Percentiles rank a stretch among this genome's conserved stretches.
phyloP scores from a whole-genome alignment of 2,329 filamentous ascomycete species.

The Nigrospora osmanthi region DNA sequence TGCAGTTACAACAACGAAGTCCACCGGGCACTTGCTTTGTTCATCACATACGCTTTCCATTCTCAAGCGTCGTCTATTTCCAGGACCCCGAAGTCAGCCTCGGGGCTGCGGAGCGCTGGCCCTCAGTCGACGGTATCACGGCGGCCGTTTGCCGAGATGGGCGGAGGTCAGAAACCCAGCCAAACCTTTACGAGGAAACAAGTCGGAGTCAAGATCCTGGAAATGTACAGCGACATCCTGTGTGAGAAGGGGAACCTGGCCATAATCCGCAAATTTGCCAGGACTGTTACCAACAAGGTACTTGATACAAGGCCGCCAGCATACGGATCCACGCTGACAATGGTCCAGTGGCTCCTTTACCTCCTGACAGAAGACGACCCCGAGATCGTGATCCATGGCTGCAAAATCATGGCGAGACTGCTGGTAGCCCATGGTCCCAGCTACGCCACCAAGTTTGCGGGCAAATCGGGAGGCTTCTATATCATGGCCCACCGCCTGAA shows the following conservation, averaged over 20 bases:
- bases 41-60: conserved; percentile 88
- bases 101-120: conserved; percentile 28
- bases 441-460: conserved; percentile 78
- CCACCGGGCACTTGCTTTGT: conserved; percentile 78
- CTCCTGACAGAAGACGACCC: conserved; percentile 80
- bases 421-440: conserved; percentile 72
- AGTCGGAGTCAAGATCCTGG: conserved; percentile 66
- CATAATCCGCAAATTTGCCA: conserved; percentile 80
- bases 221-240: conserved; percentile 69
- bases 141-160: conserved; percentile 27
- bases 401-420: conserved; percentile 76
- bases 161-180: conserved; percentile 20
- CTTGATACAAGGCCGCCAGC: conserved; percentile 18
- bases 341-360: conserved; percentile 74
- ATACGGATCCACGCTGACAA: conserved; percentile 22
- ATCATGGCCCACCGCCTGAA: conserved; percentile 78
- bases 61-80: conserved; percentile 37
- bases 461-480: conserved; percentile 78
- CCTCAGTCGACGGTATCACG: conserved; percentile 29
- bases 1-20: conserved; percentile 78
- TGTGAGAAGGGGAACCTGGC: conserved; percentile 63
- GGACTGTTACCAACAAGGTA: conserved; percentile 92
- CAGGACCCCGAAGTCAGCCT: conserved; percentile 41
- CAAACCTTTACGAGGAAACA: conserved; percentile 54
- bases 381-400: conserved; percentile 71